Percentiles rank a stretch among this genome's conserved stretches.
These are phyloP conservation scores for Macrolepiota dolichaula DNA, from an alignment of 768 basidiomycete species.

Conservation along the genomic window DNA sequence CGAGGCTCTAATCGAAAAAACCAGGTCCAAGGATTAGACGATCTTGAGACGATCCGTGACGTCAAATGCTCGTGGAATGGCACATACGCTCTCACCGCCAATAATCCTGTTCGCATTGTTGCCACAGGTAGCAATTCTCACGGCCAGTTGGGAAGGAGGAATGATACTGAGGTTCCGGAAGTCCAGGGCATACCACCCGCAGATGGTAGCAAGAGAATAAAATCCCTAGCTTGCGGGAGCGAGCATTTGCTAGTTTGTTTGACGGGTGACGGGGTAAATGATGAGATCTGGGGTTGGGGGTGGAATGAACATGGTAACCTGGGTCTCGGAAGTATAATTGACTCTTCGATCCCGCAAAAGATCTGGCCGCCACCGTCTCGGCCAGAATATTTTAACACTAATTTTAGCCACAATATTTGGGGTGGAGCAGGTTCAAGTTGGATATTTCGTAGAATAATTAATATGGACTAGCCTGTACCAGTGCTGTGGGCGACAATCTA, in stretches of 20 bases:
- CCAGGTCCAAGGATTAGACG: conserved; percentile 47
- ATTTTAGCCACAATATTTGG: conserved; percentile 30
- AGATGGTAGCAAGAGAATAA: background rate
- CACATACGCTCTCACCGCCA: conserved; percentile 42
- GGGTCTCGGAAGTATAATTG: conserved; percentile 58
- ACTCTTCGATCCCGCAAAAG: conserved; percentile 45
- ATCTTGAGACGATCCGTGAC: conserved; percentile 21
- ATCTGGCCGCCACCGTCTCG: conserved; percentile 43
- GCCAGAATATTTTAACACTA: background rate
- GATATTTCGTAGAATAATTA: conserved; percentile 25
- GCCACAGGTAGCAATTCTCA: conserved; percentile 56
- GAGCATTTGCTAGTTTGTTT: conserved; percentile 68
- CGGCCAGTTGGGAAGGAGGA: conserved; percentile 61
- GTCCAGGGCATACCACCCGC: conserved; percentile 8
- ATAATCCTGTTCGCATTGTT: conserved; percentile 22
- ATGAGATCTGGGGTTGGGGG: conserved; percentile 82
- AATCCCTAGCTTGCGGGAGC: conserved; percentile 65
- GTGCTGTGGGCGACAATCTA: too few species aligned
- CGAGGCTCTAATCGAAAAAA: conserved; percentile 73
- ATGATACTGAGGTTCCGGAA: background rate
- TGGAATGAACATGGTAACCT: conserved; percentile 99
- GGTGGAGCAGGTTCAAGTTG: conserved; percentile 47
- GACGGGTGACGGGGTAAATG: background rate
- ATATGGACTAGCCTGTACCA: too few species aligned
- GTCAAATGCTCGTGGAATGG: conserved; percentile 80